These are phyloP conservation scores for Priceomyces melissophilus DNA, from an alignment of 805 yeast genomes.

Conservation along the genomic window DNA sequence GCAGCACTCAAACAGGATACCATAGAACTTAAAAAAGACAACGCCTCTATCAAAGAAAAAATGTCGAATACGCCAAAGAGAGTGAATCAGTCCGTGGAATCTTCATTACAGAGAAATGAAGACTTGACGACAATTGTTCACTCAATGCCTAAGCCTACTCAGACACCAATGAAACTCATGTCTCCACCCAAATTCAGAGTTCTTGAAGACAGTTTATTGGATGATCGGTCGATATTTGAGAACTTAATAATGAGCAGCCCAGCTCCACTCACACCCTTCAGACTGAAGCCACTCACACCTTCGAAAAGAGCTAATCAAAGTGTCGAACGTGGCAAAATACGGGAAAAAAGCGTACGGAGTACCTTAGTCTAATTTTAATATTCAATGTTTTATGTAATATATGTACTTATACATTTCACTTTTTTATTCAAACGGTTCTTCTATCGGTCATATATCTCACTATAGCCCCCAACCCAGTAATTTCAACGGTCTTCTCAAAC, in stretches of 20 bases:
- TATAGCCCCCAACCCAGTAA: conserved; percentile 85
- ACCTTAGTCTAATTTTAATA: too few relatives aligned
- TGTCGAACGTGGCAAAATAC: neutral
- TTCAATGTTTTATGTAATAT: too few relatives aligned
- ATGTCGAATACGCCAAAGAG: too few relatives aligned
- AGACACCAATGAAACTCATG: conserved; percentile 1
- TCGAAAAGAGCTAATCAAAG: conserved; percentile 2
- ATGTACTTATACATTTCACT: too few relatives aligned
- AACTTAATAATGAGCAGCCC: conserved; percentile 2
- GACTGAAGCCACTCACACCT: conserved; percentile 1
- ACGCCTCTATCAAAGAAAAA: too few relatives aligned
- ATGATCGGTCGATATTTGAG: neutral
- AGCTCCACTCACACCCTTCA: conserved; percentile 1
- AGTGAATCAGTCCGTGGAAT: too few relatives aligned
- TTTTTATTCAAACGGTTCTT: conserved; percentile 53
- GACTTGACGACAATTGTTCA: too few relatives aligned
- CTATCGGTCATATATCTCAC: conserved; percentile 84
- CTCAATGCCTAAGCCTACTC: neutral
- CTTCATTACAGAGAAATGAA: too few relatives aligned
- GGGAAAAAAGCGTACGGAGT: too few relatives aligned
- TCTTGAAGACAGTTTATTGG: conserved; percentile 1
- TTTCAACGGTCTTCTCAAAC: conserved; percentile 86
- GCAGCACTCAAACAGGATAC: too few relatives aligned
- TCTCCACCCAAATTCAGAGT: conserved; percentile 1
- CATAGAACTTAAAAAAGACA: too few relatives aligned